Percentiles rank a stretch among this genome's conserved stretches.
Evolutionary conservation across 805 yeast species (phyloP).

Genomic region (Metschnikowia koreensis): DNA sequence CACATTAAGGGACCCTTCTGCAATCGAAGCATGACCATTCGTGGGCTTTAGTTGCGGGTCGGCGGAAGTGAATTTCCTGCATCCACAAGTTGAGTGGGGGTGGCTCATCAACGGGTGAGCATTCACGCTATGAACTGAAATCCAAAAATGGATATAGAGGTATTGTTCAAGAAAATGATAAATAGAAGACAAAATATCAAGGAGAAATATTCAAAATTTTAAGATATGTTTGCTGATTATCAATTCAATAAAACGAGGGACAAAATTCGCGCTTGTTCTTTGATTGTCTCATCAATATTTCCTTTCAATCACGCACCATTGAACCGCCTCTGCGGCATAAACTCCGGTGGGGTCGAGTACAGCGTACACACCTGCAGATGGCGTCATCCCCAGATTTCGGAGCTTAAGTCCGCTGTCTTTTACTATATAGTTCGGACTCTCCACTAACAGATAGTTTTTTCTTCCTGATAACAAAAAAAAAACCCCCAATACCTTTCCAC

Average conservation of each 20-base stretch:
- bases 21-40: background rate
- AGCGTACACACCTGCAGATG: slow-evolving; percentile 1
- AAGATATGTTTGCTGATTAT: too few relatives aligned
- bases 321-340: background rate
- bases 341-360: slow-evolving; percentile 8
- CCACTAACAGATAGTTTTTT: background rate
- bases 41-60: background rate
- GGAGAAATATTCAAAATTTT: too few relatives aligned
- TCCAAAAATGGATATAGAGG: too few relatives aligned
- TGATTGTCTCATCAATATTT: too few relatives aligned
- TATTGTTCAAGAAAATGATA: too few relatives aligned
- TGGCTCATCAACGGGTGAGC: background rate
- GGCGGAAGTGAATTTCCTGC: background rate
- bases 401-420: slow-evolving; percentile 7
- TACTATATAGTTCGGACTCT: slow-evolving; percentile 7
- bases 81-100: background rate
- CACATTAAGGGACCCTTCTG: too few relatives aligned
- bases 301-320: too few relatives aligned
- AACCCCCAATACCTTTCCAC: background rate
- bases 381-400: slow-evolving; percentile 20
- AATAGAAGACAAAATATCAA: too few relatives aligned
- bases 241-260: too few relatives aligned
- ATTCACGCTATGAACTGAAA: background rate
- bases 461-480: background rate
- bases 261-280: too few relatives aligned